Evolutionary conservation across 306 rosid genomes (phyloP), one percentile per base, ranked within the genome.

Genomic region (Senna siamea): DNA sequence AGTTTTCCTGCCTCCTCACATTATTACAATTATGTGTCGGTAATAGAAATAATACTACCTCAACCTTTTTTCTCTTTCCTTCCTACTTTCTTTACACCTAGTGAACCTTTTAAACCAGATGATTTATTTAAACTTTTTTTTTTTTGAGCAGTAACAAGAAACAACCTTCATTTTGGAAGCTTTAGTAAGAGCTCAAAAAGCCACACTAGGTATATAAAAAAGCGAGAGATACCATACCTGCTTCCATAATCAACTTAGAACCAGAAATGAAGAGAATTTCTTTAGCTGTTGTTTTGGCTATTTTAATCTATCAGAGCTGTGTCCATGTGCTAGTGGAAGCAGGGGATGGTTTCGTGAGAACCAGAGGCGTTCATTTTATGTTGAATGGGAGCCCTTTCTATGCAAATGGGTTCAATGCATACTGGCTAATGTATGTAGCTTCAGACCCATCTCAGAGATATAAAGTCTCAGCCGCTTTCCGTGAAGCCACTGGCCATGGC

Each of bases 401-500:
- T 77, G 96, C 97, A 59, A 91, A 93, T 70, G 97, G 98, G 19
- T 93, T 93, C 83, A 93, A 93, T 79, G 98, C 89, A 18, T 93
- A 91, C 79, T 93, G 98, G 98, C 74, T 93, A 20, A 93, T 93
- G 98, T 89, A 89, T 38, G 53, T 81, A 52, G 98, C 88, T 73
- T 85, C 97, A 19, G 96, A 93, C 60, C 93, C 93, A 19, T 86
- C 98, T 80, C 93, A 89, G 77, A 91, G 97, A 63, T 81, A 47
- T 84, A 85, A 87, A 67, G 89, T 93, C 54, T 85, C 97, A 0
- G 64, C 84, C 61, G 98, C 81, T 23, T 91, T 93, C 52, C 75
- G 70, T 9, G 91, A 93, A 79, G 98, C 98, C 9, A 63, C 83
- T 0, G 80, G 79, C 68, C 97, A 91, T 58, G 97, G 97, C 10